Evolutionary conservation across 306 rosid genomes (phyloP).

Genomic region (Mimosa bimucronata): DNA sequence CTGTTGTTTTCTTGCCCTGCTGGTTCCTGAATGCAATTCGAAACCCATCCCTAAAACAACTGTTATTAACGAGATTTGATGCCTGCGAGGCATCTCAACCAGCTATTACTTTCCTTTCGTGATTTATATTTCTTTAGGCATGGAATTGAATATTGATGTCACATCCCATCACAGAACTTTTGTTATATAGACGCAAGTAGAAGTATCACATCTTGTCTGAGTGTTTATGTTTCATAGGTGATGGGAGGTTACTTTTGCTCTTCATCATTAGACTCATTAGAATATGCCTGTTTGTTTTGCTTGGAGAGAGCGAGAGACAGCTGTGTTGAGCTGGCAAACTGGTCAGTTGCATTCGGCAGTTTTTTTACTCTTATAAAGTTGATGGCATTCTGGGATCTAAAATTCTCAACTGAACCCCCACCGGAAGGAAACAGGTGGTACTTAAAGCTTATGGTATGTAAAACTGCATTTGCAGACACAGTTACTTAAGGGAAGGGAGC

Average conservation of each 20-base stretch:
- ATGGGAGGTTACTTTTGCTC: constrained; percentile 13
- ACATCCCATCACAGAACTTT: neutral
- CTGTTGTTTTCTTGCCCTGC: constrained; percentile 6
- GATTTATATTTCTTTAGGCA: neutral
- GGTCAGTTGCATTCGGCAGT: constrained; percentile 10
- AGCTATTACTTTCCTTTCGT: neutral
- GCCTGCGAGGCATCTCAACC: neutral
- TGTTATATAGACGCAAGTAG: neutral
- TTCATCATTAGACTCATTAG: neutral
- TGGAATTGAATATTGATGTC: neutral
- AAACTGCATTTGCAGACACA: constrained; percentile 69
- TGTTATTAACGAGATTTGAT: neutral
- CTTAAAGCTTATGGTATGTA: constrained; percentile 44
- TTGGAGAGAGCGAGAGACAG: constrained; percentile 11
- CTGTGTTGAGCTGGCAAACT: neutral
- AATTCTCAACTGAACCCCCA: constrained; percentile 1
- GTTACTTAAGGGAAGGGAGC: constrained; percentile 87
- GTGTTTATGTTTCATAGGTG: neutral
- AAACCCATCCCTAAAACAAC: neutral
- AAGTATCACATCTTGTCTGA: neutral
- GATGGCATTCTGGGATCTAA: constrained; percentile 16
- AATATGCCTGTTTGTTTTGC: neutral
- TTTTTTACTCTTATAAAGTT: constrained; percentile 16
- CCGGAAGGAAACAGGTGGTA: constrained; percentile 5
- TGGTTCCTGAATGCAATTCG: neutral